phyloP scores from a whole-genome alignment of 495 filamentous ascomycete genomes.

The Annulohypoxylon nitens region DNA sequence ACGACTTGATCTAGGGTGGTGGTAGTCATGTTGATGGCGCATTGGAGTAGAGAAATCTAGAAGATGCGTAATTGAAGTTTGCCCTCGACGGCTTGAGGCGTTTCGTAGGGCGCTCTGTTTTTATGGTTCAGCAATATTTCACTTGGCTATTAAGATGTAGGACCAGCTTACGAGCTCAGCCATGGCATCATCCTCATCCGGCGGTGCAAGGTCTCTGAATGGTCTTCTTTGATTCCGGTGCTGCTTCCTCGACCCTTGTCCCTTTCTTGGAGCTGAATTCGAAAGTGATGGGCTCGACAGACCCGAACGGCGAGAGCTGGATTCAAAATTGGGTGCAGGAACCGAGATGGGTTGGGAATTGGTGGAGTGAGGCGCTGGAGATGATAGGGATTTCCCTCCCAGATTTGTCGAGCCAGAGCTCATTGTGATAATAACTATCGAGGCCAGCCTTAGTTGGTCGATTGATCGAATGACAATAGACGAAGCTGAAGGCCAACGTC shows the following conservation, averaged over 20 bases:
- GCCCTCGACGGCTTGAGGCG: conserved; percentile 85
- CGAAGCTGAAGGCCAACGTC: conserved; percentile 28
- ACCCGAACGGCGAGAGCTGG: conserved; percentile 70
- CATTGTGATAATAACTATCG: conserved; percentile 52
- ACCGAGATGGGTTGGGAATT: conserved; percentile 47
- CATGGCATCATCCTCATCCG: conserved; percentile 79
- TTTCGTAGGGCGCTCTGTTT: conserved; percentile 78
- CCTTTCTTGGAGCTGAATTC: conserved; percentile 72
- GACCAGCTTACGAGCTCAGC: conserved; percentile 76
- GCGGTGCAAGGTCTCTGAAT: conserved; percentile 45
- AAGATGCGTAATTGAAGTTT: conserved; percentile 95
- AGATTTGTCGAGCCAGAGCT: conserved; percentile 59
- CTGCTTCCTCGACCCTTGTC: conserved; percentile 79
- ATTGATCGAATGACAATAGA: conserved; percentile 17
- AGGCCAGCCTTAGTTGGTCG: conserved; percentile 33
- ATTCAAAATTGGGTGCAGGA: conserved; percentile 62
- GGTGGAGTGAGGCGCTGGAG: conserved; percentile 43
- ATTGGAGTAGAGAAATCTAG: conserved; percentile 92
- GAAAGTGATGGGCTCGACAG: conserved; percentile 68
- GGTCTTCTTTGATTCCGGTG: conserved; percentile 71
- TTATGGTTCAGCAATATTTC: conserved; percentile 33
- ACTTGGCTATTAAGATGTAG: conserved; percentile 12
- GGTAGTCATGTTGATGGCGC: conserved; percentile 71
- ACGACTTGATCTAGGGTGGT: conserved; percentile 62
- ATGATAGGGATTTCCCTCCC: conserved; percentile 61